phyloP scores from a whole-genome alignment of 176 grass and related monocot genomes.

The Secale cereale region DNA sequence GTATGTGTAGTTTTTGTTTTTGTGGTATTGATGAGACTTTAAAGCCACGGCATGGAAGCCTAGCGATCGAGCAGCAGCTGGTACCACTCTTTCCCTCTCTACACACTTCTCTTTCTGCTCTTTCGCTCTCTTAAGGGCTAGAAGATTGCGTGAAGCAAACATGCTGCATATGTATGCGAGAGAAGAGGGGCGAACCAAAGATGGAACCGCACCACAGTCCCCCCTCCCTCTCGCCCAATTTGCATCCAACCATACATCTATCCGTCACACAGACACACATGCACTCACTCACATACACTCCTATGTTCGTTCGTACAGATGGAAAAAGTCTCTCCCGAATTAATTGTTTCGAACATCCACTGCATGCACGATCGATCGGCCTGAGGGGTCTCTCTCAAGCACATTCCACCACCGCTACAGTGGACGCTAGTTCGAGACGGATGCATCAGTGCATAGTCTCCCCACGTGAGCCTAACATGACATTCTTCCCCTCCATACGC shows the following conservation, averaged over 20 bases:
- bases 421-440: neutral
- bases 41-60: slow-evolving; percentile 93
- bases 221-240: slow-evolving; percentile 23
- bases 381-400: slow-evolving; percentile 31
- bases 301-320: neutral
- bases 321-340: neutral
- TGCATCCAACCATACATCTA: slow-evolving; percentile 24
- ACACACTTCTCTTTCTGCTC: slow-evolving; percentile 45
- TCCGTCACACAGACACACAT: neutral
- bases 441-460: neutral
- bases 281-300: neutral
- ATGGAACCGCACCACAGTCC: slow-evolving; percentile 11
- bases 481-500: slow-evolving; percentile 41
- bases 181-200: neutral
- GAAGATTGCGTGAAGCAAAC: slow-evolving; percentile 99
- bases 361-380: neutral
- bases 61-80: slow-evolving; percentile 24
- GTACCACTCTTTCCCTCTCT: slow-evolving; percentile 55
- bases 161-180: slow-evolving; percentile 32
- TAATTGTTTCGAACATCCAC: neutral
- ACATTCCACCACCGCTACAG: slow-evolving; percentile 39
- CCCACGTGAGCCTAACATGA: slow-evolving; percentile 45
- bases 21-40: slow-evolving; percentile 93
- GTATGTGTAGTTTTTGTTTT: slow-evolving; percentile 55
- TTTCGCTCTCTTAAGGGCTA: slow-evolving; percentile 55